Evolutionary conservation across 2,329 filamentous ascomycete species (phyloP).

Genomic region (Periglandula ipomoeae): DNA sequence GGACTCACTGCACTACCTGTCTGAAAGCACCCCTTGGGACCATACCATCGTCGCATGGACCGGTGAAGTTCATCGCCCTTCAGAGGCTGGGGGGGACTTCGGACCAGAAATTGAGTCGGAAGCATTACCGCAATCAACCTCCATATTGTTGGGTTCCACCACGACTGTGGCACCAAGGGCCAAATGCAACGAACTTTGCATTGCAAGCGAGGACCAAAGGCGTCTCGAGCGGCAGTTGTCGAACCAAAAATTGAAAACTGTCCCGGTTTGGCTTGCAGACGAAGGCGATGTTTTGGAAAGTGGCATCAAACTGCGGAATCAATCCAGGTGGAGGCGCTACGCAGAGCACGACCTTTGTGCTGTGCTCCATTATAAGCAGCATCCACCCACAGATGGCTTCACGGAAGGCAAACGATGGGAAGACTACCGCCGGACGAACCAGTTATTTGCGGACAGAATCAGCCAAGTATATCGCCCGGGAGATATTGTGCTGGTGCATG

Average conservation of each 20-base stretch:
- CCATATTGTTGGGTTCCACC: constrained; percentile 2
- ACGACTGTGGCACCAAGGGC: background rate
- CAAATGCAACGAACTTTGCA: constrained; percentile 15
- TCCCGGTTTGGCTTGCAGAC: constrained; percentile 84
- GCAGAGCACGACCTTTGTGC: constrained; percentile 87
- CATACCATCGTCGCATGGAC: constrained; percentile 93
- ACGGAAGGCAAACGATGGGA: constrained; percentile 74
- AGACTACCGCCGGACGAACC: constrained; percentile 90
- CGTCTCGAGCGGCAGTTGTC: constrained; percentile 65
- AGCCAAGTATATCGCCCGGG: constrained; percentile 81
- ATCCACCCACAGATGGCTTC: constrained; percentile 76
- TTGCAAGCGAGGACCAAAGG: constrained; percentile 56
- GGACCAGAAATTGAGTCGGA: background rate
- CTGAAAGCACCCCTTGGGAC: constrained; percentile 74
- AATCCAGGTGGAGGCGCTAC: constrained; percentile 78
- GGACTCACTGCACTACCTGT: constrained; percentile 79
- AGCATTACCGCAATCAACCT: background rate
- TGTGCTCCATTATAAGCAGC: constrained; percentile 90
- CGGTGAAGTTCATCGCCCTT: constrained; percentile 55
- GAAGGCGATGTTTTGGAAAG: constrained; percentile 46
- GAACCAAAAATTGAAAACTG: constrained; percentile 63
- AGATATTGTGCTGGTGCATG: constrained; percentile 84
- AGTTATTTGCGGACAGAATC: constrained; percentile 81
- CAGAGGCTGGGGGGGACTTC: constrained; percentile 16
- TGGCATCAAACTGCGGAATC: constrained; percentile 62